Conservation (phyloP, 306 rosid genomes). For the Pterocarpus santalinus region DNA sequence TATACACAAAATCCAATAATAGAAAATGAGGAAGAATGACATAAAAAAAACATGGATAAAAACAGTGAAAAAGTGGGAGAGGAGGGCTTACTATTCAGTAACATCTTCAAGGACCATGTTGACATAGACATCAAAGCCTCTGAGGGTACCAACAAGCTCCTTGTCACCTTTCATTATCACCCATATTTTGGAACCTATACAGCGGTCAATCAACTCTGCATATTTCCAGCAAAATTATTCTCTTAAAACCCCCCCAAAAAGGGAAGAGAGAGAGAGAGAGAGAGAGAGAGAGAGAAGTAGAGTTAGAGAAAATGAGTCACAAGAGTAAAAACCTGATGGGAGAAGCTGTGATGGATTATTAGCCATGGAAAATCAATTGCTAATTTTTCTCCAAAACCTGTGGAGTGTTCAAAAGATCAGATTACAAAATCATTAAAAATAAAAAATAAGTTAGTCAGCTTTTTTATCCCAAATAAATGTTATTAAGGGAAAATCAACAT, state of each 20-base stretch:
- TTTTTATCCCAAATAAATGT: neutral
- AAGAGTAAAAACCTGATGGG: conserved; percentile 70
- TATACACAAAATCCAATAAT: neutral
- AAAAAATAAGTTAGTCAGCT: too few relatives aligned
- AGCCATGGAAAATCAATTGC: conserved; percentile 61
- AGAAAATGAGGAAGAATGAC: conserved; percentile 2
- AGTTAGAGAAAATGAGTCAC: neutral
- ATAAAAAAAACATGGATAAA: neutral
- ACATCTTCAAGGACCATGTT: conserved; percentile 99
- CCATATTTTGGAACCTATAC: conserved; percentile 98
- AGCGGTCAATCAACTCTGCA: conserved; percentile 95
- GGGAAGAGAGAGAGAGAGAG: too few relatives aligned
- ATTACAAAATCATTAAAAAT: neutral
- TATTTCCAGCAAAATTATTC: conserved; percentile 44
- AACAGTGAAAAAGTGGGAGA: neutral
- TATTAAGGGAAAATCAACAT: neutral
- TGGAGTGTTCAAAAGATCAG: conserved; percentile 10
- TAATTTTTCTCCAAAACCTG: conserved; percentile 31
- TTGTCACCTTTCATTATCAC: conserved; percentile 99
- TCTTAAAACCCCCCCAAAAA: conserved; percentile 23
- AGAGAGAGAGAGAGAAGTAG: too few relatives aligned
- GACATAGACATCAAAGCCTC: conserved; percentile 95
- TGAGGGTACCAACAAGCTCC: conserved; percentile 96
- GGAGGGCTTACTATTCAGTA: conserved; percentile 81
- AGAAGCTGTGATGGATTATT: conserved; percentile 95